Evolutionary conservation across 768 basidiomycete species (phyloP).

Genomic region (Xerocomus brunneocitrinus): DNA sequence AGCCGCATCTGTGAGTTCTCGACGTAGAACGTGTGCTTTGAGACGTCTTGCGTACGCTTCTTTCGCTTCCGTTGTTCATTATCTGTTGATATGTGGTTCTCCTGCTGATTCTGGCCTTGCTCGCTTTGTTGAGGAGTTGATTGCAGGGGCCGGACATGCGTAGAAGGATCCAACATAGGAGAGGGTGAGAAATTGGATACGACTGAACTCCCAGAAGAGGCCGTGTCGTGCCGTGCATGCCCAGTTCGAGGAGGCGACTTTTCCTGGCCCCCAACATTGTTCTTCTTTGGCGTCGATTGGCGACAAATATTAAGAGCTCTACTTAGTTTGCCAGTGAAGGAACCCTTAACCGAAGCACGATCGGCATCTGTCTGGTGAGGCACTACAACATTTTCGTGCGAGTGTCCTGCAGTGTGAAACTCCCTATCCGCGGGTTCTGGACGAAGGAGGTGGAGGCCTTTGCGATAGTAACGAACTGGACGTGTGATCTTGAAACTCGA

Average conservation of each 20-base stretch:
- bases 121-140: conserved; percentile 11
- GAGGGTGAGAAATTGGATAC: conserved; percentile 40
- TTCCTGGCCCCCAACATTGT: conserved; percentile 5
- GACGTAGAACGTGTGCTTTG: conserved; percentile 93
- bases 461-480: conserved; percentile 86
- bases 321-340: conserved; percentile 46
- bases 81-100: conserved; percentile 13
- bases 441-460: conserved; percentile 69
- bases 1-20: conserved; percentile 86
- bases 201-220: conserved; percentile 33
- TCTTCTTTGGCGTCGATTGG: conserved; percentile 11
- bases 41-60: conserved; percentile 57
- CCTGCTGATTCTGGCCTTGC: conserved; percentile 22
- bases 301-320: conserved; percentile 39
- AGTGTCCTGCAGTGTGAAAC: conserved; percentile 16
- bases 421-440: conserved; percentile 28
- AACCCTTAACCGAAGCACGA: conserved; percentile 40
- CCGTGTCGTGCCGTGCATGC: conserved; percentile 13
- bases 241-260: background rate
- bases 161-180: conserved; percentile 78
- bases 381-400: conserved; percentile 15
- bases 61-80: conserved; percentile 45
- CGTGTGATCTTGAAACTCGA: conserved; percentile 83
- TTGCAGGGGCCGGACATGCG: conserved; percentile 58
- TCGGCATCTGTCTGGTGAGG: conserved; percentile 30